phyloP scores from a whole-genome alignment of 345 rosid genomes.

The Eutrema yunnanense region DNA sequence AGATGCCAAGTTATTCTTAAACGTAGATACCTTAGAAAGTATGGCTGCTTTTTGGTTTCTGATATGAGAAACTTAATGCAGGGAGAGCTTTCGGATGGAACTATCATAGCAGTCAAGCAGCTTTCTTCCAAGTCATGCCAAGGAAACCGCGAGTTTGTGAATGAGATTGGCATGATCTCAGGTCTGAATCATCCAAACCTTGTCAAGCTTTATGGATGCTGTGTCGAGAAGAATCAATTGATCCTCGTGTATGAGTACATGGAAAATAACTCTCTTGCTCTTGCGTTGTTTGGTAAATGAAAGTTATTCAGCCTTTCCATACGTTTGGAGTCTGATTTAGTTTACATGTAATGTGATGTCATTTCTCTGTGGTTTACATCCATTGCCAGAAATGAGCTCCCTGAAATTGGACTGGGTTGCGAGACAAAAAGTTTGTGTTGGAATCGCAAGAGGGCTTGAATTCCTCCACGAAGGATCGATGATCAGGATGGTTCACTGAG shows the following conservation, averaged over 20 bases:
- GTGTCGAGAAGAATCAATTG: too few relatives aligned
- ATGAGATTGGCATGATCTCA: constrained; percentile 25
- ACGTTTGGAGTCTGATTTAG: too few relatives aligned
- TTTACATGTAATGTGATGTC: background rate
- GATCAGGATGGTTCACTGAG: constrained; percentile 52
- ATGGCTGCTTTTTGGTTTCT: background rate
- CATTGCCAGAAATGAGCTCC: background rate
- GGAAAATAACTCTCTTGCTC: constrained; percentile 35
- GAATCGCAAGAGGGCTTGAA: constrained; percentile 55
- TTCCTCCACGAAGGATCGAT: constrained; percentile 56
- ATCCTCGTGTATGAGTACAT: background rate
- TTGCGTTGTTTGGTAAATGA: background rate
- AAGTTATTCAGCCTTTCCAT: too few relatives aligned
- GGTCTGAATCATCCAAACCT: too few relatives aligned
- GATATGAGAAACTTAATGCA: background rate
- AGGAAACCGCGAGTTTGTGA: constrained; percentile 40
- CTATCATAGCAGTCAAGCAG: constrained; percentile 32
- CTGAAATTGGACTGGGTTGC: constrained; percentile 41
- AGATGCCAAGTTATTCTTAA: background rate
- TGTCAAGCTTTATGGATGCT: too few relatives aligned
- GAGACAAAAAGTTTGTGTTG: constrained; percentile 43
- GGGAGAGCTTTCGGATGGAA: constrained; percentile 19
- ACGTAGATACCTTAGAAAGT: background rate
- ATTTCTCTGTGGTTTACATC: background rate
- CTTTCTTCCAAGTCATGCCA: constrained; percentile 40